phyloP scores from a whole-genome alignment of 768 basidiomycete genomes.

The Phlebiopsis flavidoalba region DNA sequence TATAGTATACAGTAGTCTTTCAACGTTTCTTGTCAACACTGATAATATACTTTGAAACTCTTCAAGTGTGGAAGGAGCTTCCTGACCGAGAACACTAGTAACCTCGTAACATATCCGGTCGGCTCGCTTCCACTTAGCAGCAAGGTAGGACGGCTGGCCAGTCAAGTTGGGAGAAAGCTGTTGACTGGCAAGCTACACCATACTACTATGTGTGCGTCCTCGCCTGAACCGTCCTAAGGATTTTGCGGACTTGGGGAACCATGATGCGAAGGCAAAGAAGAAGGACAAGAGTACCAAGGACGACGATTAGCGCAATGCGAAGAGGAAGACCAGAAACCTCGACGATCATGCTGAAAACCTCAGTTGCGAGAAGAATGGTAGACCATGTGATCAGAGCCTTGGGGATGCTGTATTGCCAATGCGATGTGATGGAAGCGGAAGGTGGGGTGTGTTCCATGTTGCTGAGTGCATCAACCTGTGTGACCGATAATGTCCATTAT shows the following conservation, averaged over 20 bases:
- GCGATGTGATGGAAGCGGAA: slow-evolving; percentile 13
- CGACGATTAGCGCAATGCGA: slow-evolving; percentile 1
- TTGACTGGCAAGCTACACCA: background rate
- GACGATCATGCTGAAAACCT: slow-evolving; percentile 11
- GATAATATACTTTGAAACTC: too few species aligned
- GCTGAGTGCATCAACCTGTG: slow-evolving; percentile 10
- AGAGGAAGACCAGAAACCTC: slow-evolving; percentile 2
- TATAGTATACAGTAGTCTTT: background rate
- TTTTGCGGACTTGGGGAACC: background rate
- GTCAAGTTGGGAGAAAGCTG: background rate
- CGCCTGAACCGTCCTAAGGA: background rate
- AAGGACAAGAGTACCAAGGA: background rate
- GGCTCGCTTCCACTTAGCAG: background rate
- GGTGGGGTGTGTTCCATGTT: slow-evolving; percentile 6
- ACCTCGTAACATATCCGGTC: background rate
- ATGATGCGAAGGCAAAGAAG: background rate
- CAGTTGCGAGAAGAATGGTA: slow-evolving; percentile 7
- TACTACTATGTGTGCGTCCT: background rate
- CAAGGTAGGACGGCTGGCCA: background rate
- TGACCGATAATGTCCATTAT: background rate
- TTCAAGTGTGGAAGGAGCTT: too few species aligned
- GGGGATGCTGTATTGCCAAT: slow-evolving; percentile 7
- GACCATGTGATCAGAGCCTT: slow-evolving; percentile 17
- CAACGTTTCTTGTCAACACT: background rate
- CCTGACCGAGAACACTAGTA: background rate